A percentile compares a stretch with the other conserved stretches of the same genome.
phyloP scores from a whole-genome alignment of 345 rosid genomes.

The Rhodomyrtus tomentosa region DNA sequence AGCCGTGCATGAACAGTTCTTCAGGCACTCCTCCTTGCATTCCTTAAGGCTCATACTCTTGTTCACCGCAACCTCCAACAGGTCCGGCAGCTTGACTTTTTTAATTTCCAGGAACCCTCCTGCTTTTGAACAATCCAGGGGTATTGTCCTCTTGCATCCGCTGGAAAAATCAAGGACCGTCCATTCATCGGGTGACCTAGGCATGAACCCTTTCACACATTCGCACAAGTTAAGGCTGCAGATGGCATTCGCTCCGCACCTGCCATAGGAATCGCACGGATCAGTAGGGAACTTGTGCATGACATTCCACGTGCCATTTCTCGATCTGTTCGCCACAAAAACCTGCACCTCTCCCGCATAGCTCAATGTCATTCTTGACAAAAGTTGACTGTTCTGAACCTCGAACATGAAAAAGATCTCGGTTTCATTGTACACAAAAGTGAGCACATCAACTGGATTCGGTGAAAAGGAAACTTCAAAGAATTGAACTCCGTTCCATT shows the following conservation, averaged over 20 bases:
- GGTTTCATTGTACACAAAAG: not conserved
- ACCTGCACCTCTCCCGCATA: not conserved
- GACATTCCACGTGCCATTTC: not conserved
- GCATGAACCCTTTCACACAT: slow-evolving; percentile 26
- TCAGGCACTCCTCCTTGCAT: slow-evolving; percentile 8
- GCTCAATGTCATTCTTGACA: not conserved
- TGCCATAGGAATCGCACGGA: not conserved
- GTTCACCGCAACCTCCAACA: not conserved
- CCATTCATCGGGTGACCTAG: slow-evolving; percentile 19
- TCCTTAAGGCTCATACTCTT: slow-evolving; percentile 7
- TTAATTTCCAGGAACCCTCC: slow-evolving; percentile 1
- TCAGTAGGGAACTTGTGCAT: not conserved
- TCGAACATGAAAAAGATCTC: slow-evolving; percentile 12
- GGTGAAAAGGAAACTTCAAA: slow-evolving; percentile 8
- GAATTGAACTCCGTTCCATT: slow-evolving; percentile 27
- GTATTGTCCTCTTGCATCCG: not conserved
- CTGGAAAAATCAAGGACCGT: not conserved
- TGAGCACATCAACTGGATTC: not conserved
- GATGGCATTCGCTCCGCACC: not conserved
- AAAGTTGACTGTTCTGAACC: not conserved
- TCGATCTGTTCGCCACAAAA: not conserved
- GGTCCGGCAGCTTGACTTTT: slow-evolving; percentile 8
- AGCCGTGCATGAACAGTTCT: slow-evolving; percentile 18
- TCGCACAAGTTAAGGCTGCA: not conserved
- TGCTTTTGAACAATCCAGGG: not conserved